Base-by-base conservation (phyloP, 2,329 filamentous ascomycete species). In the Penicillium sp. region DNA sequence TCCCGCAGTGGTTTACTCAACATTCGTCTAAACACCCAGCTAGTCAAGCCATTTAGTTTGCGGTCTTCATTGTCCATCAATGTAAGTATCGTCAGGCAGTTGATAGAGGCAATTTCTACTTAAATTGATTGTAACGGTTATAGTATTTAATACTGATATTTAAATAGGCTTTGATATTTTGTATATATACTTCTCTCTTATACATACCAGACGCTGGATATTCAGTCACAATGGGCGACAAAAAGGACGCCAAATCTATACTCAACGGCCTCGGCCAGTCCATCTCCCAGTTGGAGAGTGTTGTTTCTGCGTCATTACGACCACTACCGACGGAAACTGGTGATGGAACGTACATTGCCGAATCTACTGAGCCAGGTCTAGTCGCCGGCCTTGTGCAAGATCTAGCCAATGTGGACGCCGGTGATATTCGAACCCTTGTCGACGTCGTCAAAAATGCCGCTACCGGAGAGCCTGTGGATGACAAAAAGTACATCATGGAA, bases 401-500 rank as follows among this genome's bases (percentile, higher is more conserved):
- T 64, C 66, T 87, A n/a, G 73, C 71, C 53, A 77, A 79, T 58
- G 66, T 86, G 65, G 82, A 76, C 57, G 76, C 83, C 21, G 74
- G 79, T 30, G 78, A 84, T 65, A 72, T 83, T 56, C 73, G 75
- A 51, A 78, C 78, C 11, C 56, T 81, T 23, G 66, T 74, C 35
- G 77, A 80, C 38, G 62, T 79, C 29, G 74, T 80, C 13, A 79
- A 81, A 23, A 76, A 71, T 54, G 70, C 80, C 21, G 68, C 75
- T 60, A 80, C 81, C n/a, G 84, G 85, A 3, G 78, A 85, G 47
- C 81, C 82, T 7, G 75, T 86, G 17, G 80, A 91, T 68, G 88
- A 91, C 69, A 88, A 85, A 71, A 82, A 82, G 1, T 87, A 87
- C 69, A 76, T 86, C 13, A 88, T 88, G 85, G 86, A 88, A 69